These are phyloP conservation scores for Endocarpon pusillum DNA, from an alignment of 495 filamentous ascomycete species.

Conservation along the genomic window DNA sequence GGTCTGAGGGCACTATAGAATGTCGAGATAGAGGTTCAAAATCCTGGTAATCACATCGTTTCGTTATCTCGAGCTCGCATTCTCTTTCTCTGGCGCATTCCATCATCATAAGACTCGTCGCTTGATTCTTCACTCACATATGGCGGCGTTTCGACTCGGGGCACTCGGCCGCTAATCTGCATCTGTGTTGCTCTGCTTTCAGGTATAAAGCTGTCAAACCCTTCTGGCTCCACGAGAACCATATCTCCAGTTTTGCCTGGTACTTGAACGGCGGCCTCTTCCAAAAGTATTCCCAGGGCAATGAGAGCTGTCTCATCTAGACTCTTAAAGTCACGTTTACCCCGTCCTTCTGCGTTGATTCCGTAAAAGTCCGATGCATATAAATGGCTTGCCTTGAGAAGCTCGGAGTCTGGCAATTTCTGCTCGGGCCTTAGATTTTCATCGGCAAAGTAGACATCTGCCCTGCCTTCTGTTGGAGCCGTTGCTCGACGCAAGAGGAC, in stretches of 20 bases:
- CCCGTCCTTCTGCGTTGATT: slow-evolving; percentile 17
- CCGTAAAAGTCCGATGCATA: slow-evolving; percentile 62
- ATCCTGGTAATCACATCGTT: too few relatives aligned
- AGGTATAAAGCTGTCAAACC: slow-evolving; percentile 1
- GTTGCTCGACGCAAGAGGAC: slow-evolving; percentile 47
- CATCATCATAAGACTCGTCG: neutral
- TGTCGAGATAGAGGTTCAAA: too few relatives aligned
- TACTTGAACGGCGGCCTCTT: slow-evolving; percentile 48
- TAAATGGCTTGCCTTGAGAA: slow-evolving; percentile 58
- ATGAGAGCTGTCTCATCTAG: slow-evolving; percentile 78
- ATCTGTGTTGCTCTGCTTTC: slow-evolving; percentile 1
- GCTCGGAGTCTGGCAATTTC: slow-evolving; percentile 49
- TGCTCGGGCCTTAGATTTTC: slow-evolving; percentile 32
- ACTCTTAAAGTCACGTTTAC: slow-evolving; percentile 32
- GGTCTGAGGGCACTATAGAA: too few relatives aligned
- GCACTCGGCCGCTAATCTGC: neutral
- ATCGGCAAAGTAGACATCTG: slow-evolving; percentile 53
- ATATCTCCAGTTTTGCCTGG: slow-evolving; percentile 59
- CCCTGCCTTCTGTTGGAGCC: slow-evolving; percentile 45
- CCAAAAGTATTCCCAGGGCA: slow-evolving; percentile 63
- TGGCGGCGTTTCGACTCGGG: neutral
- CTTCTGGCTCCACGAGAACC: slow-evolving; percentile 51
- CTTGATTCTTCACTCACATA: neutral
- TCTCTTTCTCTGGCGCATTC: neutral
- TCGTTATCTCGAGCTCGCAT: too few relatives aligned